Percentiles rank a stretch among this genome's conserved stretches.
Evolutionary conservation across 73 alveolate species (phyloP).

Genomic region (Halteria grandinella): DNA sequence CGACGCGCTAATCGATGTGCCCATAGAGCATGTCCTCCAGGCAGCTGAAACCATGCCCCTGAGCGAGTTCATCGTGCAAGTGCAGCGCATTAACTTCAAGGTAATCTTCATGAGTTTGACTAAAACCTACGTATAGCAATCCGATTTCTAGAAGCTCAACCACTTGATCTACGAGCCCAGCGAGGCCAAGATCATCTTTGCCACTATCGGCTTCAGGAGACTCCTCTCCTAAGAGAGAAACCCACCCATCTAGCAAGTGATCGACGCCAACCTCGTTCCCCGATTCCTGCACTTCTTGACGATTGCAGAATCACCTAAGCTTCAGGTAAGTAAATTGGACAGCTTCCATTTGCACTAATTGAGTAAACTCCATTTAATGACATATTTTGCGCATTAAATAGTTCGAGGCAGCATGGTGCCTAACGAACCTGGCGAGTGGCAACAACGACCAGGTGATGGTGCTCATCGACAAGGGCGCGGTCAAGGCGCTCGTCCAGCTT

Average conservation of each 20-base stretch:
- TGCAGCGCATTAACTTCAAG: conserved; percentile 14
- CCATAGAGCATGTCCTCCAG: conserved; percentile 29
- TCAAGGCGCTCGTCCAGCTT: conserved; percentile 80
- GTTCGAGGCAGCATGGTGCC: conserved; percentile 98
- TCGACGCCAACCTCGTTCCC: conserved; percentile 94
- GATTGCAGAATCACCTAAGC: conserved; percentile 81
- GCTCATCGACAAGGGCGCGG: conserved; percentile 94
- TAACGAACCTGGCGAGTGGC: conserved; percentile 97
- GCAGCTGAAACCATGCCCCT: not conserved
- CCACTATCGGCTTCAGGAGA: conserved; percentile 95
- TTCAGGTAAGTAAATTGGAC: conserved; percentile 77
- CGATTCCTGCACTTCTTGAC: conserved; percentile 81
- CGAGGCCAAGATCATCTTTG: conserved; percentile 66
- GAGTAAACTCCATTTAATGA: no score
- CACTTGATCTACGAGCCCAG: conserved; percentile 58
- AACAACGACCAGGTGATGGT: conserved; percentile 89
- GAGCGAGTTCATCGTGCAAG: conserved; percentile 23
- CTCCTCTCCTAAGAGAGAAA: conserved; percentile 82
- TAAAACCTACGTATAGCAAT: conserved; percentile 5
- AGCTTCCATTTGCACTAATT: no score
- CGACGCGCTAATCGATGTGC: not conserved
- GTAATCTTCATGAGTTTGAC: conserved; percentile 36
- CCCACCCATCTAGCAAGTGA: conserved; percentile 96
- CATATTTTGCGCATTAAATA: no score
- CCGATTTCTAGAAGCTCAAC: conserved; percentile 72